phyloP scores from a whole-genome alignment of 208 protist genomes.

The Trypanosoma avium region DNA sequence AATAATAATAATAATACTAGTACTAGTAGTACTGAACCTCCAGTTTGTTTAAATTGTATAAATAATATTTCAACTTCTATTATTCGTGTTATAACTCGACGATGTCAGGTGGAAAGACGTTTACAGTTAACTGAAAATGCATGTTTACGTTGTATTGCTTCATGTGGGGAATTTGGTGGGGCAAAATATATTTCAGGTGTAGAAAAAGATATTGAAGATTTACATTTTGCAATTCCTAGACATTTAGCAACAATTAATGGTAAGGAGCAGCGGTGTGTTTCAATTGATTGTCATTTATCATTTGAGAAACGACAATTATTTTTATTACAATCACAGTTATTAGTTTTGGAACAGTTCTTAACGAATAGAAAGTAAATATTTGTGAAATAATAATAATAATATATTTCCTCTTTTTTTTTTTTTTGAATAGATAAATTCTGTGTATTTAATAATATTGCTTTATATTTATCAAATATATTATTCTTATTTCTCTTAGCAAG shows the following conservation, averaged over 20 bases:
- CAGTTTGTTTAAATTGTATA: constrained; percentile 22
- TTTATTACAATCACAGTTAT: constrained; percentile 46
- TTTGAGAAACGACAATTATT: constrained; percentile 68
- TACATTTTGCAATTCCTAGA: constrained; percentile 28
- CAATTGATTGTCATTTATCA: constrained; percentile 61
- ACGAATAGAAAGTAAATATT: neutral
- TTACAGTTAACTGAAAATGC: constrained; percentile 31
- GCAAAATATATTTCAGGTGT: neutral
- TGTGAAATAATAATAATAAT: neutral
- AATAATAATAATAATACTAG: too few species aligned
- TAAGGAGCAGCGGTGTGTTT: constrained; percentile 34
- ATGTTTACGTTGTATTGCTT: constrained; percentile 22
- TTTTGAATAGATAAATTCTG: too few species aligned
- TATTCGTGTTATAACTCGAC: constrained; percentile 9
- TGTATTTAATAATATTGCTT: too few species aligned
- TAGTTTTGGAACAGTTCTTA: constrained; percentile 38
- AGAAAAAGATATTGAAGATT: constrained; percentile 29
- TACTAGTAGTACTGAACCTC: constrained; percentile 1
- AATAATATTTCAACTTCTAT: neutral
- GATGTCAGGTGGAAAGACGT: constrained; percentile 17
- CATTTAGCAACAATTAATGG: constrained; percentile 3
- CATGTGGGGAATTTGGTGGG: constrained; percentile 22
- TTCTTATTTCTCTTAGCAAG: neutral
- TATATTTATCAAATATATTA: too few species aligned
- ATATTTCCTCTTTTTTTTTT: too few species aligned